Evolutionary conservation across 2,329 filamentous ascomycete species (phyloP).

Genomic region (Monilinia aucupariae): DNA sequence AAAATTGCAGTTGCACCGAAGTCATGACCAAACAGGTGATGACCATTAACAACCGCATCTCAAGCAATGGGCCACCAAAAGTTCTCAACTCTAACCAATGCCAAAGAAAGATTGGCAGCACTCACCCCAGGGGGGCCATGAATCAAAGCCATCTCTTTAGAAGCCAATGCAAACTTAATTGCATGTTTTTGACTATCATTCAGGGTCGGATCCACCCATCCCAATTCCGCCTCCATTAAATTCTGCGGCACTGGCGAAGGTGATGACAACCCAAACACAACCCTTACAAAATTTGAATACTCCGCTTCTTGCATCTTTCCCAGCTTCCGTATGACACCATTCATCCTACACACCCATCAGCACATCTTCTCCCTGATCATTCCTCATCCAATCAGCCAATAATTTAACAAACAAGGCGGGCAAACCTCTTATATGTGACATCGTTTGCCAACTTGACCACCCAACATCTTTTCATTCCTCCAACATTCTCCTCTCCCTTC

Average conservation of each 20-base stretch:
- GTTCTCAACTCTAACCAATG: background rate
- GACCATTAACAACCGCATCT: conserved; percentile 5
- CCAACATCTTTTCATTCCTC: conserved; percentile 47
- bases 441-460: conserved; percentile 63
- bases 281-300: conserved; percentile 55
- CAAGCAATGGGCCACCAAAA: background rate
- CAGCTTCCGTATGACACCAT: conserved; percentile 54
- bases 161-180: conserved; percentile 76
- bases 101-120: conserved; percentile 16
- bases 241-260: conserved; percentile 46
- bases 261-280: conserved; percentile 55
- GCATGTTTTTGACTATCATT: conserved; percentile 65
- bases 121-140: conserved; percentile 82
- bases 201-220: conserved; percentile 57
- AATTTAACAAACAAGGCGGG: background rate
- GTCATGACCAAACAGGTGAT: background rate
- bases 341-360: conserved; percentile 49
- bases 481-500: conserved; percentile 41
- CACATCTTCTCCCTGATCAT: background rate
- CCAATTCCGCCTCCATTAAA: conserved; percentile 43
- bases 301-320: conserved; percentile 52
- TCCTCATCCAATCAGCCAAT: background rate
- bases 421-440: conserved; percentile 51
- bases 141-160: conserved; percentile 78
- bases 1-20: background rate